Evolutionary conservation across 495 filamentous ascomycete genomes (phyloP).

Genomic region (Penicillium robsamsonii): DNA sequence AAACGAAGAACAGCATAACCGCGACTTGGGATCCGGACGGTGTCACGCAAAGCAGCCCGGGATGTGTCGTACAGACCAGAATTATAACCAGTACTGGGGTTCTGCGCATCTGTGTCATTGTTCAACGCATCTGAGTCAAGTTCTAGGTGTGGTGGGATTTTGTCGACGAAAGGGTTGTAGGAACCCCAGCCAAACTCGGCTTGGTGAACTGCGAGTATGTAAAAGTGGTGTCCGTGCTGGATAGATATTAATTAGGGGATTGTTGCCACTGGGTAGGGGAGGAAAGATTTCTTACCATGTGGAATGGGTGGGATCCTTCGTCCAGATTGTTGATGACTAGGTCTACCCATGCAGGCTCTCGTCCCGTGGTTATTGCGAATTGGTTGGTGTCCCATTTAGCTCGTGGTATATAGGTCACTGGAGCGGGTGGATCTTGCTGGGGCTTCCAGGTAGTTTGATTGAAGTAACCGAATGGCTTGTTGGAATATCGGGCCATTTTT

Average conservation of each 20-base stretch:
- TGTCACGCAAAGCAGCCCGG: conserved; percentile 49
- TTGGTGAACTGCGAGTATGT: conserved; percentile 55
- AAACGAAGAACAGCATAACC: conserved; percentile 64
- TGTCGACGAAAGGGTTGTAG: conserved; percentile 46
- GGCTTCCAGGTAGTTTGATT: conserved; percentile 49
- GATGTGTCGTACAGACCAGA: conserved; percentile 38
- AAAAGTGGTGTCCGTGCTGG: conserved; percentile 82
- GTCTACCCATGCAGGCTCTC: conserved; percentile 41
- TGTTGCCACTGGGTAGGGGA: background rate
- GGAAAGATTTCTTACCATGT: conserved; percentile 34
- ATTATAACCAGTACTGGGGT: background rate
- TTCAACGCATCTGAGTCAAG: background rate
- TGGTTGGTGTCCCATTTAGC: conserved; percentile 44
- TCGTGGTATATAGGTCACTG: conserved; percentile 32
- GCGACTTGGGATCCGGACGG: conserved; percentile 54
- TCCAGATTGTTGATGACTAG: conserved; percentile 54
- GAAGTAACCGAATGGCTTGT: conserved; percentile 47
- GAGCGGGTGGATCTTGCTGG: conserved; percentile 30
- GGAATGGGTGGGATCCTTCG: conserved; percentile 51
- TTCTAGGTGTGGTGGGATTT: conserved; percentile 22
- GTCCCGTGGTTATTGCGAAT: conserved; percentile 31
- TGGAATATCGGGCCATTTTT: conserved; percentile 37
- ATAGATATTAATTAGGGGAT: conserved; percentile 37
- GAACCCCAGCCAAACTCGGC: conserved; percentile 39
- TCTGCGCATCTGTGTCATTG: background rate